These are phyloP conservation scores for Neurospora sp. DNA, from an alignment of 495 filamentous ascomycete species.

Conservation along the genomic window DNA sequence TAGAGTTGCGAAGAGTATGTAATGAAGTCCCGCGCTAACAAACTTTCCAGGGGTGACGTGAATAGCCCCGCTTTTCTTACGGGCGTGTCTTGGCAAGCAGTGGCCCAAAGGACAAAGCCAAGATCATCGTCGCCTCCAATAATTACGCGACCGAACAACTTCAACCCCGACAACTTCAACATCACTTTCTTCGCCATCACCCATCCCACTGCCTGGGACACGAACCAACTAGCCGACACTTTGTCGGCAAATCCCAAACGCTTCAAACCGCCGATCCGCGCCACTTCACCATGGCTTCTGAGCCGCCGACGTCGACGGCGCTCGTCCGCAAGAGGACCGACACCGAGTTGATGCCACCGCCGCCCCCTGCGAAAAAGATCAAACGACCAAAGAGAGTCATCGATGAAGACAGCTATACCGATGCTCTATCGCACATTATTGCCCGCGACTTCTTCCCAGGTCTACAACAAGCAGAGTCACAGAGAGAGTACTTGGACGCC, in stretches of 20 bases:
- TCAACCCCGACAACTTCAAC: not conserved
- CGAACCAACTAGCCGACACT: not conserved
- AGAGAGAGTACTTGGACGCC: conserved; percentile 87
- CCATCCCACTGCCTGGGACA: not conserved
- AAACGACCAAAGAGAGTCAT: conserved; percentile 84
- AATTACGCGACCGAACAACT: not conserved
- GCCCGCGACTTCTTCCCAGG: conserved; percentile 96
- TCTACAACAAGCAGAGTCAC: conserved; percentile 69
- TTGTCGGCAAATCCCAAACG: not conserved
- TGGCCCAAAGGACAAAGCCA: not conserved
- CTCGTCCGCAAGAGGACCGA: conserved; percentile 58
- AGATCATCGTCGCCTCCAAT: not conserved
- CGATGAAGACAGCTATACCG: conserved; percentile 90
- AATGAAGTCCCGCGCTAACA: too few species aligned
- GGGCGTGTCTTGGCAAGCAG: not conserved
- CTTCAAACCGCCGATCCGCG: not conserved
- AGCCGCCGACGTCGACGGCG: conserved; percentile 23
- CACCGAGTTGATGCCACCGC: conserved; percentile 77
- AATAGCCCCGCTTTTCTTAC: not conserved
- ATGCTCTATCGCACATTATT: conserved; percentile 86
- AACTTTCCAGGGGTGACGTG: too few species aligned
- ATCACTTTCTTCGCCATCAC: not conserved
- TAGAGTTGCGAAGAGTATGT: too few species aligned
- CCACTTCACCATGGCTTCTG: conserved; percentile 21
- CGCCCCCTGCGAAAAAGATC: conserved; percentile 80